Evolutionary conservation across 305 asterid species (phyloP), one percentile per base, ranked within the genome.

Genomic region (Solanum hybrid): DNA sequence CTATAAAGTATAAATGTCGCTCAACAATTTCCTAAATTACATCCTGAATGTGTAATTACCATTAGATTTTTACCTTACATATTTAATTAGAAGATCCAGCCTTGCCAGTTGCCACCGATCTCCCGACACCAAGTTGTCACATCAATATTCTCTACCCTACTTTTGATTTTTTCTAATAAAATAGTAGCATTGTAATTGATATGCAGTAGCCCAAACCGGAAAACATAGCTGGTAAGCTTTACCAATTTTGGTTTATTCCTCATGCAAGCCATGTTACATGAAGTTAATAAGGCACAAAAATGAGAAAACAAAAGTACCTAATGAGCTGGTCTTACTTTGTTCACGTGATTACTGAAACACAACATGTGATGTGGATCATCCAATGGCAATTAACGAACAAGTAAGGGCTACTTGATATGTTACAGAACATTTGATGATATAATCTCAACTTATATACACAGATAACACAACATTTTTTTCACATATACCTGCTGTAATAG

Each of bases 251-350:
- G 45, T 10, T 29, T 75, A 26, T 78, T 87, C 31, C 42, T 75
- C 24, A 87, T 78, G 75, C 24, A 87, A 75, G 85, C 75, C 89
- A 87, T 75, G 89, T 38, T 73, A 24, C 69, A 87, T 42, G 29
- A 34, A 72, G 76, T 38, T 38, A 29, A 31, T 4, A 26, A 22
- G 40, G 19, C 1, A 73, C 69, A 35, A 5, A 26, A 17, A 72
- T 29, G 56, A 34, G 17, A 80, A 79, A 35, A 27, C 5, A 64
- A 88, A 80, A 36, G 82, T 17, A 82, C 82, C 31, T 31, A 29
- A 31, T 84, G 42, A 37, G 6, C 42, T 84, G 42, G 31, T n/a
- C 78, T 81, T 85, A 71, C 78, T 88, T 88, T 64, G 17, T 81
- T 80, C 88, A 88, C 86, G 73, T 88, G 90, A 36, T 66, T 69